phyloP scores from a whole-genome alignment of 371 early-diverging fungal genomes.

The Mortierella sp. region DNA sequence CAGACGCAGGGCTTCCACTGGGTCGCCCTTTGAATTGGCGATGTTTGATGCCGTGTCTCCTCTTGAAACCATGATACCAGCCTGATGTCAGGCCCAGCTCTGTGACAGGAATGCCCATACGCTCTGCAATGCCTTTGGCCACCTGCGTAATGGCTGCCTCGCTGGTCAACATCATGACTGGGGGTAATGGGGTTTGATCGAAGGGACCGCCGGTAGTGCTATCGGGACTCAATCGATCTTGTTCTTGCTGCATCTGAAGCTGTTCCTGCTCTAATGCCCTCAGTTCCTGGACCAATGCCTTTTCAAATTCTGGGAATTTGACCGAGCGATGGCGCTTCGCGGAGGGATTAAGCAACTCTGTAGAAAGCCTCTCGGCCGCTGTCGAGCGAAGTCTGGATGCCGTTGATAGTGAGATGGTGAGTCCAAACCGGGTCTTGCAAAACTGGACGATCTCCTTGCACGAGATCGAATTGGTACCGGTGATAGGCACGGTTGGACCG shows the following conservation, averaged over 20 bases:
- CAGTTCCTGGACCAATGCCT: conserved; percentile 48
- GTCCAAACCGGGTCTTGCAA: conserved; percentile 52
- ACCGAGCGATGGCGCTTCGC: conserved; percentile 54
- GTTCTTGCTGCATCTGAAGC: conserved; percentile 51
- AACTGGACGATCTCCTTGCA: conserved; percentile 54
- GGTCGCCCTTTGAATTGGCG: conserved; percentile 42
- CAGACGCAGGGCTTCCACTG: conserved; percentile 7
- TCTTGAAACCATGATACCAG: conserved; percentile 54
- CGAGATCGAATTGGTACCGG: conserved; percentile 37
- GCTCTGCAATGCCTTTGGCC: conserved; percentile 53
- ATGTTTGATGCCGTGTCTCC: conserved; percentile 54
- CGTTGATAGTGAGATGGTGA: conserved; percentile 51
- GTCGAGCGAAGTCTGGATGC: conserved; percentile 49
- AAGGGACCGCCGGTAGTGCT: too few relatives aligned
- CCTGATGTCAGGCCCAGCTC: conserved; percentile 53
- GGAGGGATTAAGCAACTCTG: conserved; percentile 47
- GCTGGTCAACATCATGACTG: conserved; percentile 50
- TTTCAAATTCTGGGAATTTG: conserved; percentile 54
- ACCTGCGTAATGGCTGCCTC: conserved; percentile 53
- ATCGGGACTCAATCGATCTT: conserved; percentile 16
- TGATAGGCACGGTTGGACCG: conserved; percentile 18
- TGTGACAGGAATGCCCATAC: conserved; percentile 48
- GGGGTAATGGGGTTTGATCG: conserved; percentile 33
- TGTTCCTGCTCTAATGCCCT: conserved; percentile 51
- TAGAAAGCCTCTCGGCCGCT: conserved; percentile 48